Percentiles rank a stretch among this genome's conserved stretches.
phyloP scores from a whole-genome alignment of 768 basidiomycete species.

The Auricularia heimuer region DNA sequence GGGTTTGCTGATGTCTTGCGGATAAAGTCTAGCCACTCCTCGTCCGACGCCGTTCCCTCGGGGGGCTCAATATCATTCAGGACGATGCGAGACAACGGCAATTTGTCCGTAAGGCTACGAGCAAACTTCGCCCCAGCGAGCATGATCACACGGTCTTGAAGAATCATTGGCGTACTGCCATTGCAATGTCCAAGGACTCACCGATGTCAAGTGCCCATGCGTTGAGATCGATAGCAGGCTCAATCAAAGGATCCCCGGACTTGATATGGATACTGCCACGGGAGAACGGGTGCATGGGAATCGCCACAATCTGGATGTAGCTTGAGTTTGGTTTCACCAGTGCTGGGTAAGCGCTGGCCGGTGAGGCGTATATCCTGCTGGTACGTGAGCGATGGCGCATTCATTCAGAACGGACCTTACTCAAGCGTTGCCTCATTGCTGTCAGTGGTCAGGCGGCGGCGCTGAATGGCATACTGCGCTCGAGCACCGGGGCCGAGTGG shows the following conservation, averaged over 20 bases:
- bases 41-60: constrained; percentile 3
- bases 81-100: background rate
- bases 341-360: background rate
- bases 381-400: background rate
- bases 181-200: background rate
- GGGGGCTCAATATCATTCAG: background rate
- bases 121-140: constrained; percentile 9
- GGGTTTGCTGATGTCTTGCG: constrained; percentile 5
- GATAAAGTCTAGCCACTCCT: background rate
- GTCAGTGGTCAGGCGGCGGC: background rate
- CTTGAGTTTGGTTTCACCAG: background rate
- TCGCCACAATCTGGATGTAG: constrained; percentile 30
- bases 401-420: too few relatives aligned
- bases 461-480: constrained; percentile 4
- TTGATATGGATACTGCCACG: constrained; percentile 40
- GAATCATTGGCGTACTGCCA: too few relatives aligned
- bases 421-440: background rate
- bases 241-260: constrained; percentile 31
- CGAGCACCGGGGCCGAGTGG: background rate
- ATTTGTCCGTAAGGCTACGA: background rate
- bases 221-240: constrained; percentile 37
- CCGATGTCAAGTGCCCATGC: constrained; percentile 22
- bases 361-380: background rate
- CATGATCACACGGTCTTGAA: constrained; percentile 14
- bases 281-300: constrained; percentile 36